These are phyloP conservation scores for Diaporthe amygdali DNA, from an alignment of 2,329 filamentous ascomycete genomes.

Conservation along the genomic window DNA sequence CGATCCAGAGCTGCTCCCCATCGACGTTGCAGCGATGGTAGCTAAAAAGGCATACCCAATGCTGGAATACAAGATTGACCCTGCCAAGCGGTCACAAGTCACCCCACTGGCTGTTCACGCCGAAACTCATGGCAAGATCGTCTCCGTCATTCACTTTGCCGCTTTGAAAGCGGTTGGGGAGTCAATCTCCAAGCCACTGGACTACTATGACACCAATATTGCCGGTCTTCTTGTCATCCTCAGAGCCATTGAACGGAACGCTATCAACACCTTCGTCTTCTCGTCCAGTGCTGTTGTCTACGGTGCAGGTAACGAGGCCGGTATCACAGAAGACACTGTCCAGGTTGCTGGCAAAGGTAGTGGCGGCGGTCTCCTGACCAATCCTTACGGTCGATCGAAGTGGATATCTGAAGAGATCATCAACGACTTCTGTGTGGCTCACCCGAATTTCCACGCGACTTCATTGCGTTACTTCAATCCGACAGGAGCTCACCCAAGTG, in stretches of 20 bases:
- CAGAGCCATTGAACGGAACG: conserved; percentile 14
- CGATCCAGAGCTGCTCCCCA: conserved; percentile 5
- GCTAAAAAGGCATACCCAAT: conserved; percentile 20
- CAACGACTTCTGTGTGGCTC: conserved; percentile 22
- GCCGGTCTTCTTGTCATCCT: conserved; percentile 14
- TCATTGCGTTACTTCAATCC: conserved; percentile 24
- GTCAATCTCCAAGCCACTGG: conserved; percentile 18
- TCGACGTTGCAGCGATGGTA: conserved; percentile 20
- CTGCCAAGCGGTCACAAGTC: conserved; percentile 1
- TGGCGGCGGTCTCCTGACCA: conserved; percentile 22
- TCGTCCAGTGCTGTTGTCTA: conserved; percentile 23
- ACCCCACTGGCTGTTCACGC: background rate
- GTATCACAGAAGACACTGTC: conserved; percentile 20
- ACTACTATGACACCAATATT: conserved; percentile 23
- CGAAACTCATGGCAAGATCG: conserved; percentile 10
- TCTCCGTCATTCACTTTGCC: conserved; percentile 24
- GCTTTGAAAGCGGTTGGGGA: conserved; percentile 23
- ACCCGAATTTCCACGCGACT: conserved; percentile 15
- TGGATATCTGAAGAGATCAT: conserved; percentile 26
- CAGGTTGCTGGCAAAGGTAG: conserved; percentile 16
- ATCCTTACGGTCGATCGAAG: conserved; percentile 24
- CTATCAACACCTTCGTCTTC: conserved; percentile 21
- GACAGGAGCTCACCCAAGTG: conserved; percentile 20
- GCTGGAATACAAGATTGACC: conserved; percentile 19
- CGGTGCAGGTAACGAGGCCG: conserved; percentile 17